phyloP scores from a whole-genome alignment of 2,329 filamentous ascomycete species.

The Arthrobotrys entomopaga region DNA sequence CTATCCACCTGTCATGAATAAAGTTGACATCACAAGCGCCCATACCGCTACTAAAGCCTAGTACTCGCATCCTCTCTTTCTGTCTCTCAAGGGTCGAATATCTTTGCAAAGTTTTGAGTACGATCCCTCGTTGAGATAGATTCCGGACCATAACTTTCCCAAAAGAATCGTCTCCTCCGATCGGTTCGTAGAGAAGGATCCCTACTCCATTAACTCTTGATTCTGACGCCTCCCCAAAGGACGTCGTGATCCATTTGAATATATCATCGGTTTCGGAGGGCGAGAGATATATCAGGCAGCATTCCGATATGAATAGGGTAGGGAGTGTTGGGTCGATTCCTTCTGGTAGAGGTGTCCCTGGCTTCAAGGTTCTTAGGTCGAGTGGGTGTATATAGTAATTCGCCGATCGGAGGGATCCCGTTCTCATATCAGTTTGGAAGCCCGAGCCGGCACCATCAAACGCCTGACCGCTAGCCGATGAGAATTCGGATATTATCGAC shows the following conservation, averaged over 20 bases:
- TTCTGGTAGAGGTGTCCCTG: constrained; percentile 44
- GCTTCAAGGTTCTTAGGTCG: constrained; percentile 57
- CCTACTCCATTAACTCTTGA: constrained; percentile 64
- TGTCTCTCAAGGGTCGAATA: constrained; percentile 78
- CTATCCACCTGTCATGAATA: constrained; percentile 62
- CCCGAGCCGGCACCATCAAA: not conserved
- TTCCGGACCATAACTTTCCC: constrained; percentile 93
- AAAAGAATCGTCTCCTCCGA: constrained; percentile 84
- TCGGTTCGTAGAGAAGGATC: constrained; percentile 87
- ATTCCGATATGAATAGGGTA: constrained; percentile 90
- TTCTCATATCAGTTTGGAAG: constrained; percentile 42
- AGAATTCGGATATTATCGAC: constrained; percentile 29
- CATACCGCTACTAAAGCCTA: constrained; percentile 67
- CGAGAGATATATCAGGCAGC: constrained; percentile 89
- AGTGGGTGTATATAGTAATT: constrained; percentile 58
- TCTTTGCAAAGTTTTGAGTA: constrained; percentile 80
- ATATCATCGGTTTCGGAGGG: constrained; percentile 72
- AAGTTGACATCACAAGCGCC: constrained; percentile 48
- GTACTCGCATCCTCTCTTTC: constrained; percentile 71
- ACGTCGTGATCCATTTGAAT: constrained; percentile 71
- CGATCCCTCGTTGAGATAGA: constrained; percentile 80
- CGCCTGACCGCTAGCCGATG: not conserved
- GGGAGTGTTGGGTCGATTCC: constrained; percentile 64
- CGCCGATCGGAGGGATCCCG: constrained; percentile 54
- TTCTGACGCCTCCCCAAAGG: constrained; percentile 46